A percentile compares a stretch with the other conserved stretches of the same genome.
phyloP scores from a whole-genome alignment of 2,329 filamentous ascomycete genomes.

The Thermothelomyces thermophilus region DNA sequence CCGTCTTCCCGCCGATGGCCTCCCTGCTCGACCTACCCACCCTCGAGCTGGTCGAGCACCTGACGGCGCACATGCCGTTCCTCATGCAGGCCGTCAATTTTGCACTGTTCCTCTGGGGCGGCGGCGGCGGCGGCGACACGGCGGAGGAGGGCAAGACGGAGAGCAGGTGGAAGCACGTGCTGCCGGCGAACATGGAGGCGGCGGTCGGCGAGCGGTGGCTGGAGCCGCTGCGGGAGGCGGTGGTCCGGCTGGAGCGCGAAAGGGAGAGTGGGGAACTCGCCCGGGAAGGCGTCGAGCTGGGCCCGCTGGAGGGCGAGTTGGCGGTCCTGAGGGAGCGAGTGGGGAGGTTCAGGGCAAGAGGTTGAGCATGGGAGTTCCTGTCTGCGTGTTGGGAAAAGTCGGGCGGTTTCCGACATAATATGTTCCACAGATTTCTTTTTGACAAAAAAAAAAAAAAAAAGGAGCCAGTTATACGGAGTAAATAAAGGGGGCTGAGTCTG shows the following conservation, averaged over 20 bases:
- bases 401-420: too few relatives aligned
- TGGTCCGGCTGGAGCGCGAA: constrained; percentile 24
- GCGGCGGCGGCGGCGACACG: neutral
- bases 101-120: constrained; percentile 46
- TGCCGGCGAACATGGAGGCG: constrained; percentile 50
- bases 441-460: too few relatives aligned
- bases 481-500: too few relatives aligned
- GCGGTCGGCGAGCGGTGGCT: constrained; percentile 54
- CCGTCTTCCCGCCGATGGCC: constrained; percentile 52
- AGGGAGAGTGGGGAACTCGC: constrained; percentile 2
- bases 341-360: constrained; percentile 13
- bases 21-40: constrained; percentile 37
- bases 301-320: constrained; percentile 16
- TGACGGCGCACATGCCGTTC: constrained; percentile 45
- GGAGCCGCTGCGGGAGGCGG: constrained; percentile 43
- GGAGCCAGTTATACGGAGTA: too few relatives aligned
- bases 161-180: constrained; percentile 37
- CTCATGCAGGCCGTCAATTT: constrained; percentile 57
- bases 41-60: constrained; percentile 44
- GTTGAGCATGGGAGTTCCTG: too few relatives aligned
- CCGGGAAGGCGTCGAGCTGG: constrained; percentile 8
- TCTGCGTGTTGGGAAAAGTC: too few relatives aligned
- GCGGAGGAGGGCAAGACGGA: neutral
- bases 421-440: too few relatives aligned
- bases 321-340: constrained; percentile 23